Percentiles rank a stretch among this genome's conserved stretches.
These are phyloP conservation scores for Hibiscus syriacus DNA, from an alignment of 345 rosid species.

Conservation along the genomic window DNA sequence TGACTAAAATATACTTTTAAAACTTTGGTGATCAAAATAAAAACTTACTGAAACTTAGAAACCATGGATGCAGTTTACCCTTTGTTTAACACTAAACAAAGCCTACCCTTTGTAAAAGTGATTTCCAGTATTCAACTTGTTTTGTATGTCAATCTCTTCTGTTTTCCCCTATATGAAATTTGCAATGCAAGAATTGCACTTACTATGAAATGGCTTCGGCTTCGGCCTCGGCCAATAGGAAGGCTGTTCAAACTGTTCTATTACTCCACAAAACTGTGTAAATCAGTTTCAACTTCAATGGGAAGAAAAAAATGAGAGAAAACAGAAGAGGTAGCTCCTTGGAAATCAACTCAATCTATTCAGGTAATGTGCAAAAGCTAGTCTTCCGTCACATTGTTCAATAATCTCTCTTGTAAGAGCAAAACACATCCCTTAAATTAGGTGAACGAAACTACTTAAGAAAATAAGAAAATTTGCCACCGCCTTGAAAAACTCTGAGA, in stretches of 20 bases:
- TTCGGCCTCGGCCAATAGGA: neutral
- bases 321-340: neutral
- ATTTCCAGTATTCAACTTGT: neutral
- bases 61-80: no score
- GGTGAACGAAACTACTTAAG: slow-evolving; percentile 5
- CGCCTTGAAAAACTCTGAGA: slow-evolving; percentile 9
- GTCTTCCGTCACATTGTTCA: neutral
- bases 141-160: neutral
- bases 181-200: neutral
- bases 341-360: neutral
- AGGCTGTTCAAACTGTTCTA: neutral
- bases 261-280: neutral
- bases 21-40: no score
- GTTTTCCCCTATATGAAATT: neutral
- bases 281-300: neutral
- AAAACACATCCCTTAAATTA: neutral
- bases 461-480: slow-evolving; percentile 17
- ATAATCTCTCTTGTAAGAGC: neutral
- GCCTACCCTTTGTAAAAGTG: neutral
- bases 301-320: neutral
- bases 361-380: neutral
- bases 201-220: neutral
- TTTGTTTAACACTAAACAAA: no score
- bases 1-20: no score
- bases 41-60: no score